Base-by-base conservation (phyloP, 805 yeast genomes). In the Pichia phayaonensis region DNA sequence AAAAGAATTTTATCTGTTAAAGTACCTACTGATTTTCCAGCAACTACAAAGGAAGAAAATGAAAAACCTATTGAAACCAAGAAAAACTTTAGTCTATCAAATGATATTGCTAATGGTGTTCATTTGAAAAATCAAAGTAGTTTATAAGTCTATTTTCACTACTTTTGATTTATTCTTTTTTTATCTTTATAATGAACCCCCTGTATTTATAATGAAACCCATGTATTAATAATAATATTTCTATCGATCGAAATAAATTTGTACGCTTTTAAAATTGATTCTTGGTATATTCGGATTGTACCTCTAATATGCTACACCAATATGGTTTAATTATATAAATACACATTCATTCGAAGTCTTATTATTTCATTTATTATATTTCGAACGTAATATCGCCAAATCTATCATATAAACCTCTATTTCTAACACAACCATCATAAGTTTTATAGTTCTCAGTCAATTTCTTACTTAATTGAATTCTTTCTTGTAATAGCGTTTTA, bases 361-460 rank as follows among this genome's bases (percentile, higher is more conserved):
- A 6, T 44, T n/a, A 10, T 20, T 15, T 20, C 7, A 1, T 34
- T 44, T 22, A 2, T 31, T 44, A 20, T 18, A 22, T 36, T 38
- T 58, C 49, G 39, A 65, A 62, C 8, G 60, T 59, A 38, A 65
- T 54, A 49, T 53, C 56, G 2, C 94, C 90, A 50, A 76, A 72
- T 60, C 96, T 78, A 67, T 94, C 99, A 61, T 80, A 87, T 40
- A 82, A 70, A 40, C 90, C 81, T 56, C 90, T 81, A 42, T 84
- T 80, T 66, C 99, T 82, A 45, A 89, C 66, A 56, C 85, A 90
- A 1, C 94, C 92, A 62, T 94, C 98, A 49, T 87, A 67, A 45
- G 70, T 64, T 62, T 79, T 74, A 68, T 84, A 90, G 62, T 86
- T 86, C 27, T 73, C 69, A 10, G 83, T 71, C 45, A 92, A 62